phyloP scores from a whole-genome alignment of 805 yeast species.

The Metschnikowia peoriensis region DNA sequence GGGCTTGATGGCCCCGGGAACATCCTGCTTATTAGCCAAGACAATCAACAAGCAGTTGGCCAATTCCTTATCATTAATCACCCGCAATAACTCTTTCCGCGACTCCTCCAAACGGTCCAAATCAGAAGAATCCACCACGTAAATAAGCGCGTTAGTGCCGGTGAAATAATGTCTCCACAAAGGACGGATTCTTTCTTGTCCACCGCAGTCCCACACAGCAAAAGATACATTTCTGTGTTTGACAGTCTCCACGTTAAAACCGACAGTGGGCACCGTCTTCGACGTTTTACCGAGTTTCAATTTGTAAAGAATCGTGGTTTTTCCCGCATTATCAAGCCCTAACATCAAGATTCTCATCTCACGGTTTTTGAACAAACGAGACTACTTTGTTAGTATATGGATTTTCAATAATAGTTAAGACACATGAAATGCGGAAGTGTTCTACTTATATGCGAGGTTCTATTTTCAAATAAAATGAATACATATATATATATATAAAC shows the following conservation, averaged over 20 bases:
- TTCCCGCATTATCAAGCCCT: conserved; percentile 92
- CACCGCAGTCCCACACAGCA: conserved; percentile 96
- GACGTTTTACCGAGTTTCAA: conserved; percentile 70
- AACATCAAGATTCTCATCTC: conserved; percentile 95
- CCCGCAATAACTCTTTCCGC: conserved; percentile 71
- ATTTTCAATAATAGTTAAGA: too few relatives aligned
- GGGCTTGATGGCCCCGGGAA: conserved; percentile 69
- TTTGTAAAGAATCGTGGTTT: conserved; percentile 83
- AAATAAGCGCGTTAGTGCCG: conserved; percentile 87
- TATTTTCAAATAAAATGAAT: too few relatives aligned
- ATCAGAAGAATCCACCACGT: conserved; percentile 86
- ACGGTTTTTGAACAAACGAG: conserved; percentile 64
- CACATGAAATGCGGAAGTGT: too few relatives aligned
- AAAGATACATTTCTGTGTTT: conserved; percentile 77
- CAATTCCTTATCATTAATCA: conserved; percentile 81
- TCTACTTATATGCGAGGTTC: neutral
- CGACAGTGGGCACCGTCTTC: conserved; percentile 81
- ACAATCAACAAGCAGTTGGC: conserved; percentile 75
- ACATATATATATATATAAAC: conserved; percentile 6
- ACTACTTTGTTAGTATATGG: conserved; percentile 24
- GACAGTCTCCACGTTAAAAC: conserved; percentile 88
- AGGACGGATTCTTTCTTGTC: conserved; percentile 88
- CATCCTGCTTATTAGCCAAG: conserved; percentile 87
- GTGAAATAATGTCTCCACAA: conserved; percentile 95
- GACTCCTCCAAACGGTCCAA: conserved; percentile 70